Percentiles rank a stretch among this genome's conserved stretches.
Evolutionary conservation across 2,329 filamentous ascomycete genomes (phyloP).

Genomic region (Ophiocordyceps camponoti-leonardi): DNA sequence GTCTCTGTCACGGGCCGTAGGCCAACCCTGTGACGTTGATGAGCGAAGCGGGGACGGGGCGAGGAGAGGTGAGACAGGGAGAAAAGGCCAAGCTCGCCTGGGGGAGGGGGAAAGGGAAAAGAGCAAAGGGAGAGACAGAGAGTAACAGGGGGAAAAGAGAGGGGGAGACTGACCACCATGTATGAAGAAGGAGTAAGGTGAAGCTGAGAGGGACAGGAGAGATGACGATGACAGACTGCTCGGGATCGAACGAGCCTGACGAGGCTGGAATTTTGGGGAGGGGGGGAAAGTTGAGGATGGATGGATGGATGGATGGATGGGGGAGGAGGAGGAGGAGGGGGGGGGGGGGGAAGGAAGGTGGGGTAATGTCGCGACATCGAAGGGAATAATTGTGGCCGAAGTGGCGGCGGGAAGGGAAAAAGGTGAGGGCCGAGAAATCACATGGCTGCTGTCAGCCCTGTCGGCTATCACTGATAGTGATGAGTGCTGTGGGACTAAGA

Average conservation of each 20-base stretch:
- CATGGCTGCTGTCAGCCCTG: too few relatives aligned
- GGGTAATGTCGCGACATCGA: not conserved
- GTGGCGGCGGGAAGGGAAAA: not conserved
- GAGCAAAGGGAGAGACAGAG: not conserved
- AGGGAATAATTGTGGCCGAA: not conserved
- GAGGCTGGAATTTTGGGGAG: not conserved
- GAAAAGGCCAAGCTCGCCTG: constrained; percentile 3
- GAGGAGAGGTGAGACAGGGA: not conserved
- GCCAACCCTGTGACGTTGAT: constrained; percentile 1
- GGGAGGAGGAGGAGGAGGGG: too few relatives aligned
- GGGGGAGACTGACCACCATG: constrained; percentile 6
- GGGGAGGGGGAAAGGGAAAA: constrained; percentile 2
- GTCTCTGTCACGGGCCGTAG: not conserved
- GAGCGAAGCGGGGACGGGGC: constrained; percentile 1
- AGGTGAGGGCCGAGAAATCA: not conserved
- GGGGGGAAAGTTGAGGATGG: not conserved
- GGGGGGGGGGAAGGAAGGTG: not conserved
- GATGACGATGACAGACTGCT: not conserved
- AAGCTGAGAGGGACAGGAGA: not conserved
- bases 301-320: too few relatives aligned
- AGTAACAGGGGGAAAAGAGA: not conserved
- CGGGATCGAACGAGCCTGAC: not conserved
- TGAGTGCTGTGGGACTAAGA: too few relatives aligned
- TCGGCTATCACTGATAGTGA: too few relatives aligned
- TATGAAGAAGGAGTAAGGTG: constrained; percentile 2